These are phyloP conservation scores for Xanthoparmelia taractica DNA, from an alignment of 495 filamentous ascomycete genomes.

Conservation along the genomic window DNA sequence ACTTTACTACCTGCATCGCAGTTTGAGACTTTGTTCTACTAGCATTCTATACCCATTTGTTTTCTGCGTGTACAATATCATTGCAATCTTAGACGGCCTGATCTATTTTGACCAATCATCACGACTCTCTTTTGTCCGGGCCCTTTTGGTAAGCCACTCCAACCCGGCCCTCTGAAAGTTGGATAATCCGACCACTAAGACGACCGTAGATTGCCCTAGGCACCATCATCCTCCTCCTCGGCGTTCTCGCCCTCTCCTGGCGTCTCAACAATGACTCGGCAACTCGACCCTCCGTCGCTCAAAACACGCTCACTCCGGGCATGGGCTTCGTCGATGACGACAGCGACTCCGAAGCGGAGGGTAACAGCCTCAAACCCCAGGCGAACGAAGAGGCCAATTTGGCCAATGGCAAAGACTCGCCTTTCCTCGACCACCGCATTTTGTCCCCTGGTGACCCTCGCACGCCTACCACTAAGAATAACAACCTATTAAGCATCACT, in stretches of 20 bases:
- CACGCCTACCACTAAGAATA: constrained; percentile 18
- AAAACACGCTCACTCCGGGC: constrained; percentile 59
- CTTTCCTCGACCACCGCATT: constrained; percentile 12
- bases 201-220: constrained; percentile 62
- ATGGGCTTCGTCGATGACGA: constrained; percentile 58
- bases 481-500: constrained; percentile 12
- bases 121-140: constrained; percentile 64
- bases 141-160: constrained; percentile 32
- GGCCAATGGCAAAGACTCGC: constrained; percentile 22
- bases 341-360: constrained; percentile 44
- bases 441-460: constrained; percentile 14
- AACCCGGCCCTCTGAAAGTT: background rate
- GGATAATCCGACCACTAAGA: background rate
- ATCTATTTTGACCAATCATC: constrained; percentile 93
- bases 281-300: constrained; percentile 46
- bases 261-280: constrained; percentile 68
- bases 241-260: constrained; percentile 92
- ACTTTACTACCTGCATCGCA: constrained; percentile 89
- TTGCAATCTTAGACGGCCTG: constrained; percentile 92
- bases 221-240: constrained; percentile 73
- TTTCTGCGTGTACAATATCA: constrained; percentile 99
- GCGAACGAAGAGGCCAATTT: constrained; percentile 39
- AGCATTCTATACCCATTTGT: constrained; percentile 95
- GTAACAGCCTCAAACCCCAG: constrained; percentile 29
- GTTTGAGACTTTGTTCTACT: constrained; percentile 88